phyloP scores from a whole-genome alignment of 2,329 filamentous ascomycete genomes.

The Sporothrix euskadiensis region DNA sequence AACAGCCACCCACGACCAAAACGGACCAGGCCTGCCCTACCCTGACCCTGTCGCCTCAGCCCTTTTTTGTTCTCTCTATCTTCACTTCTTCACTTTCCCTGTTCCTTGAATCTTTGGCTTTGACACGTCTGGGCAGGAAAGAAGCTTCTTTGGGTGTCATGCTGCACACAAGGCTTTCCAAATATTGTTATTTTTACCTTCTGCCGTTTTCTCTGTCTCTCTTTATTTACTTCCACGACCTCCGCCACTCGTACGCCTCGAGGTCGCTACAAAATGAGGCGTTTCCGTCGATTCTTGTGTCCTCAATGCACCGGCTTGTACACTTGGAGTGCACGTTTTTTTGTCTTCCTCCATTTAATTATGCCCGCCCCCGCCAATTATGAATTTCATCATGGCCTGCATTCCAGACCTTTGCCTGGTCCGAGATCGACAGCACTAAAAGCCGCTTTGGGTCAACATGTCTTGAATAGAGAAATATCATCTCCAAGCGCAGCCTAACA shows the following conservation, averaged over 20 bases:
- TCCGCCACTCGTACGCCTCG: background rate
- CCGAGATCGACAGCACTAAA: background rate
- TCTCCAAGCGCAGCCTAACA: background rate
- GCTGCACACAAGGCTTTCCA: background rate
- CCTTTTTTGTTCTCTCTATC: background rate
- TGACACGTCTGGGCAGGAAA: background rate
- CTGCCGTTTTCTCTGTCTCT: background rate
- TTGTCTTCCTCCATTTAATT: background rate
- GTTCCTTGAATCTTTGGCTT: background rate
- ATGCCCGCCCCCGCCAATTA: background rate
- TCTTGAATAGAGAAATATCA: background rate
- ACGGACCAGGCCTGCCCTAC: background rate
- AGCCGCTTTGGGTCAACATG: background rate
- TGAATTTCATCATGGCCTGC: conserved; percentile 2
- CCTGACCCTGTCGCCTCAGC: conserved; percentile 5
- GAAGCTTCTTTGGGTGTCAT: background rate
- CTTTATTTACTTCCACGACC: background rate
- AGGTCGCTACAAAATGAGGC: background rate
- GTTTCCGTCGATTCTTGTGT: conserved; percentile 2
- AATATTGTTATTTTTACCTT: background rate
- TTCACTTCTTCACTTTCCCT: background rate
- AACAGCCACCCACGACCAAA: background rate
- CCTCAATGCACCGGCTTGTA: background rate
- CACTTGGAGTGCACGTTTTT: background rate
- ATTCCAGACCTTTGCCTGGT: background rate